Evolutionary conservation across 768 basidiomycete genomes (phyloP), one percentile per base, ranked within the genome.

Genomic region (Stropharia rugosoannulata): DNA sequence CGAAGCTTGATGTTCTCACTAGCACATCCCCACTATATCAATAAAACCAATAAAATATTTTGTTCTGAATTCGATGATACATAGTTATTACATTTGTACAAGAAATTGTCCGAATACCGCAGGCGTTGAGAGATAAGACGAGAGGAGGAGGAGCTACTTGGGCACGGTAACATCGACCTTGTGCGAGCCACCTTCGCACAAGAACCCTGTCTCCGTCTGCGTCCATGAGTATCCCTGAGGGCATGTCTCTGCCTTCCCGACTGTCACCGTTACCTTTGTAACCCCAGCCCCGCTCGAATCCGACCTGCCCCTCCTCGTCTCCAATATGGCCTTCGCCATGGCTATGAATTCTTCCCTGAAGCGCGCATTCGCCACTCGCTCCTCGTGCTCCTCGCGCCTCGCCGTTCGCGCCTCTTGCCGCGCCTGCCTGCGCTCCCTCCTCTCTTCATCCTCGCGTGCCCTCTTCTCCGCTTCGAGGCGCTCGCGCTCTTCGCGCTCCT

Each of bases 371-470:
- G 25, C 22, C n/a, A n/a, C 29, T 15, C 52, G 40, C 10, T 43
- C 52, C 16, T 45, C 42, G 5, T 18, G 40, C 27, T 54, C 52
- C 27, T 54, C 52, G 10, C 15, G 19, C 32, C 41, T 25, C 6
- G 52, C 52, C 43, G 12, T 22, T 35, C 52, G 19, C 27, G 25
- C 43, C 35, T 54, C 52, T 9, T 25, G 25, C 27, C 52, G 27
- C 5, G 35, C 52, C 5, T 18, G 25, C 35, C 25, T 7, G 15
- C 43, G 27, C 37, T 41, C 52, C 32, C 43, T 25, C 35, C 52
- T 41, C 43, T 54, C 52, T n/a, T 54, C 42, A 8, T 41, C 52
- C 36, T 54, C 51, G 29, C 51, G 19, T 32, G 22, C 41, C 42
- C 43, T 44, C 22, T 35, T 54, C 36, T 43, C 52, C 27, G n/a